Conservation (phyloP, 179 eudicot genomes). For the Corrigiola litoralis region DNA sequence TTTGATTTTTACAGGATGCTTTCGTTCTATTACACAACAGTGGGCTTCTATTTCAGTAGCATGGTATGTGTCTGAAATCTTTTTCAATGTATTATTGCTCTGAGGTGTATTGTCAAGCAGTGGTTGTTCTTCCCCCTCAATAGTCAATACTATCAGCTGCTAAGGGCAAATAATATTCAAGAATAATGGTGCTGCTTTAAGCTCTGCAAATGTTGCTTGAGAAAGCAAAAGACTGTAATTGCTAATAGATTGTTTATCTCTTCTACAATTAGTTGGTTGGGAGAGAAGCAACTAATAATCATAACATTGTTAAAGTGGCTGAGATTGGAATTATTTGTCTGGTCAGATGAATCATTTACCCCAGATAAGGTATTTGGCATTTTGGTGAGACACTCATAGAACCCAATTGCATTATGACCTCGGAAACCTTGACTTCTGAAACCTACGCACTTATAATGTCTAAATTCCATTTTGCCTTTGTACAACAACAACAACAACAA, state of each 20-base stretch:
- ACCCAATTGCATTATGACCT: too few relatives aligned
- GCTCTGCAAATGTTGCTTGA: neutral
- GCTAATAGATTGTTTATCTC: neutral
- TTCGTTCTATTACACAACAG: conserved; percentile 48
- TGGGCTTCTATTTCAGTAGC: conserved; percentile 50
- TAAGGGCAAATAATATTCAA: neutral
- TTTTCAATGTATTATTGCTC: neutral
- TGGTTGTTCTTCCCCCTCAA: neutral
- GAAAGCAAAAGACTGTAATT: neutral
- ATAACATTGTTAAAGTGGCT: too few relatives aligned
- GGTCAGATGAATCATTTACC: too few relatives aligned
- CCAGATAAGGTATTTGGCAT: too few relatives aligned
- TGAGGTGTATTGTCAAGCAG: neutral
- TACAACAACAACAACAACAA: too few relatives aligned
- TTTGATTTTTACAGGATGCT: conserved; percentile 54
- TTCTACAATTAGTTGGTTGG: neutral
- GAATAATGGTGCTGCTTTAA: neutral
- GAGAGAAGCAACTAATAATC: neutral
- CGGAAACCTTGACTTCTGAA: too few relatives aligned
- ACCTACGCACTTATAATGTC: too few relatives aligned
- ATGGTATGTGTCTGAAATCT: conserved; percentile 23
- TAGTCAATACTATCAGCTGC: neutral
- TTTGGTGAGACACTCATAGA: too few relatives aligned
- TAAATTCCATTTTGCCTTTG: too few relatives aligned
- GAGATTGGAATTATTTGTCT: too few relatives aligned